A percentile compares a stretch with the other conserved stretches of the same genome.
Conservation (phyloP, 371 early-diverging fungal species). For the Mucor mucedo region DNA sequence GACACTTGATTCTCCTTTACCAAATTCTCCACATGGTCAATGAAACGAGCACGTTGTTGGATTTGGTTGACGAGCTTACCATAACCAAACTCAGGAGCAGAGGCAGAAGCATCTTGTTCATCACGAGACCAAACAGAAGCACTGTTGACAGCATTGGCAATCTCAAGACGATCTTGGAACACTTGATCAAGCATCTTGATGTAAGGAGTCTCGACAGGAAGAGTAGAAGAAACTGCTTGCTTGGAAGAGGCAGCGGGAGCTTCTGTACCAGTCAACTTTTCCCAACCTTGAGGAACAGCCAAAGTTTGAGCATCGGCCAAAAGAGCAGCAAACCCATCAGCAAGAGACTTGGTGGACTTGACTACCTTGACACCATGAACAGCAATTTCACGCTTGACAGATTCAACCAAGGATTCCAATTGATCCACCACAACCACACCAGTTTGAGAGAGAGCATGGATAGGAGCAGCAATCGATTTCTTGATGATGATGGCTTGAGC, state of each 20-base stretch:
- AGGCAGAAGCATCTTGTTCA: constrained; percentile 44
- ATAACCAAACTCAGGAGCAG: constrained; percentile 87
- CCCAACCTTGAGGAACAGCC: constrained; percentile 26
- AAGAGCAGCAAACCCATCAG: constrained; percentile 14
- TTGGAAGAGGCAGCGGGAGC: constrained; percentile 2
- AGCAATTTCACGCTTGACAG: constrained; percentile 30
- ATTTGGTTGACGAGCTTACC: constrained; percentile 74
- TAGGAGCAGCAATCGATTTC: constrained; percentile 19
- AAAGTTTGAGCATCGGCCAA: constrained; percentile 19
- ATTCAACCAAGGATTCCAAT: constrained; percentile 19
- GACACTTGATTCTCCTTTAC: constrained; percentile 60
- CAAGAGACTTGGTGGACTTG: not conserved
- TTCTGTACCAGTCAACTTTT: not conserved
- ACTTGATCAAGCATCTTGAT: constrained; percentile 79
- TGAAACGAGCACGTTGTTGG: constrained; percentile 74
- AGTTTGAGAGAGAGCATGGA: constrained; percentile 10
- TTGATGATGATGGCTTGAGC: constrained; percentile 29
- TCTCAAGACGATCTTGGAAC: constrained; percentile 76
- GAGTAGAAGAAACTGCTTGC: not conserved
- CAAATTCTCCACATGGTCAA: constrained; percentile 61
- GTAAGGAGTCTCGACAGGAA: constrained; percentile 73
- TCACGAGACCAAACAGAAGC: constrained; percentile 53
- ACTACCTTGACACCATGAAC: constrained; percentile 8
- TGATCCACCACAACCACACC: constrained; percentile 30
- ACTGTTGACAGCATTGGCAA: constrained; percentile 74